A percentile compares a stretch with the other conserved stretches of the same genome.
These are phyloP conservation scores for Aspergillus carlsbadensis DNA, from an alignment of 495 filamentous ascomycete genomes.

Conservation along the genomic window DNA sequence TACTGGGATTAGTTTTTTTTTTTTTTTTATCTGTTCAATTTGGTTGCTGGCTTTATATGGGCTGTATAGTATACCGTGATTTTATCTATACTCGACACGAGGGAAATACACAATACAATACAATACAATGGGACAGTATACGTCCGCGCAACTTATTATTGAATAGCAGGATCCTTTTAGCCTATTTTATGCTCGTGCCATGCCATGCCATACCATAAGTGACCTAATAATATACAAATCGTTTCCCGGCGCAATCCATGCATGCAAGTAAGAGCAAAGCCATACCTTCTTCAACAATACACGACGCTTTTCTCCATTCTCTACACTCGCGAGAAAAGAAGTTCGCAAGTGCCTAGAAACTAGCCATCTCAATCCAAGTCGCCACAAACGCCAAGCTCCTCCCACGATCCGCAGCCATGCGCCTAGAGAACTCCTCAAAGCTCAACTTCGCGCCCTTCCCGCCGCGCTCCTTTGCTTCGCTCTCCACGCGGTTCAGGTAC, in stretches of 20 bases:
- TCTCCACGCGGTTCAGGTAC: conserved; percentile 57
- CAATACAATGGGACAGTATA: no score
- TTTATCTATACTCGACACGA: neutral
- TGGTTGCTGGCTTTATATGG: neutral
- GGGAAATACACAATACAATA: no score
- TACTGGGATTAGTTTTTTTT: conserved; percentile 76
- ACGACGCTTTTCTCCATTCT: no score
- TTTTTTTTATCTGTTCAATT: neutral
- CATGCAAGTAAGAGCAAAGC: neutral
- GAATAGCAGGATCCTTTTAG: no score
- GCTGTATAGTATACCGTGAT: neutral
- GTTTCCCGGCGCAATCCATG: no score
- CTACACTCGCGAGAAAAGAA: neutral
- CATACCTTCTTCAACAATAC: neutral
- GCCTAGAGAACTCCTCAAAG: conserved; percentile 69
- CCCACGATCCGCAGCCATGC: conserved; percentile 64
- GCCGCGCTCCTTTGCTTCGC: conserved; percentile 65
- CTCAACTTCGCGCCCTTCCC: conserved; percentile 71
- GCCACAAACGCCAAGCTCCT: conserved; percentile 71
- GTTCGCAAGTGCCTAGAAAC: conserved; percentile 46
- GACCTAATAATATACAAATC: no score
- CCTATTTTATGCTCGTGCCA: no score
- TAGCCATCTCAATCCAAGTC: conserved; percentile 82
- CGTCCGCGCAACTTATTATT: no score
- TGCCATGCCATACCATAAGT: no score